A percentile compares a stretch with the other conserved stretches of the same genome.
Conservation (phyloP, 495 filamentous ascomycete species). For the Lophiostoma macrostomum region DNA sequence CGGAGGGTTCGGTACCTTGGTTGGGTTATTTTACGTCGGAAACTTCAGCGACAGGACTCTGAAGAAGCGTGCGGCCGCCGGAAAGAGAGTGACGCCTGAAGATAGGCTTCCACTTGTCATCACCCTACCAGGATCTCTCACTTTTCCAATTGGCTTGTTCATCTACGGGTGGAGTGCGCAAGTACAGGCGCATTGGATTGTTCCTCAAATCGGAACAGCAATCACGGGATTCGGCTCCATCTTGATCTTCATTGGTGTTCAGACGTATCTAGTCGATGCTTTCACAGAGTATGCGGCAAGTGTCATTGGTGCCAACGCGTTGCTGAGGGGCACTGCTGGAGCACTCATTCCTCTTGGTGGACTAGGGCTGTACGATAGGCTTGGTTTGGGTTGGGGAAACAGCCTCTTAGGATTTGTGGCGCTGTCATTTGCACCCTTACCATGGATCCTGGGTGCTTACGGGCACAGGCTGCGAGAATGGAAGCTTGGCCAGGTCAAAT, state of each 20-base stretch:
- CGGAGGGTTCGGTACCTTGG: not conserved
- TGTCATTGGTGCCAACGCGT: conserved; percentile 38
- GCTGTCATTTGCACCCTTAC: conserved; percentile 35
- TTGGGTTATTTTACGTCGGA: not conserved
- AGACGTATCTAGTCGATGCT: conserved; percentile 39
- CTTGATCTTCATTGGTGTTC: conserved; percentile 33
- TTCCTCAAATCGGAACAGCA: conserved; percentile 35
- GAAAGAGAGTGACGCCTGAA: not conserved
- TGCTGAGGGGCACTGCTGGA: conserved; percentile 34
- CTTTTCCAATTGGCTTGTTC: conserved; percentile 37
- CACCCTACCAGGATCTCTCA: conserved; percentile 31
- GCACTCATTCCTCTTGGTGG: conserved; percentile 37
- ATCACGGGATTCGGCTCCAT: conserved; percentile 34
- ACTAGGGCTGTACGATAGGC: conserved; percentile 34
- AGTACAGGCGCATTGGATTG: conserved; percentile 36
- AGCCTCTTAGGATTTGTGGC: conserved; percentile 36
- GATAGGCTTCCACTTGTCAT: not conserved
- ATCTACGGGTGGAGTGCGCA: conserved; percentile 40
- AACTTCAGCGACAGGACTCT: not conserved
- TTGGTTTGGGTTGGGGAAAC: conserved; percentile 41
- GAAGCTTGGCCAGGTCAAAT: too few relatives aligned
- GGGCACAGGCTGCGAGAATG: conserved; percentile 33
- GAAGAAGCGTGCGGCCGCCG: not conserved
- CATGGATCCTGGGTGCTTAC: conserved; percentile 34
- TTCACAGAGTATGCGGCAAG: conserved; percentile 36